Percentiles rank a stretch among this genome's conserved stretches.
Evolutionary conservation across 768 basidiomycete genomes (phyloP).

Genomic region (Boletus tomentosulus): DNA sequence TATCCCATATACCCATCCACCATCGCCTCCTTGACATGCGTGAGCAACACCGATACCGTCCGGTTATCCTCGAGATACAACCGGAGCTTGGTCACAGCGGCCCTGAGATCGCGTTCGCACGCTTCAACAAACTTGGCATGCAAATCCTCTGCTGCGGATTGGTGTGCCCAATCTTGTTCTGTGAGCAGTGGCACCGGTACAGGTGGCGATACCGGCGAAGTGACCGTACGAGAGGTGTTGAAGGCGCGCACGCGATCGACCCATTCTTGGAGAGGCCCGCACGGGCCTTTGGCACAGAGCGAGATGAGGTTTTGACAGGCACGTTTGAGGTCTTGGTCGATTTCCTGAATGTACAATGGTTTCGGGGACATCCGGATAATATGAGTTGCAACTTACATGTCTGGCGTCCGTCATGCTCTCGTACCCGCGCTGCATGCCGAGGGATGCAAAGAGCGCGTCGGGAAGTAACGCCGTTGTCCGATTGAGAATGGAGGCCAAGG

Average conservation of each 20-base stretch:
- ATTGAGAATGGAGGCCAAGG: slow-evolving; percentile 30
- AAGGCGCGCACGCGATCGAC: slow-evolving; percentile 45
- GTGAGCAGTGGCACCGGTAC: slow-evolving; percentile 25
- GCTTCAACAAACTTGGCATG: slow-evolving; percentile 53
- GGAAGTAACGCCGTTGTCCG: slow-evolving; percentile 46
- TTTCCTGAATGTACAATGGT: slow-evolving; percentile 46
- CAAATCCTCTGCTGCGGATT: slow-evolving; percentile 43
- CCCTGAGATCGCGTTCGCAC: slow-evolving; percentile 52
- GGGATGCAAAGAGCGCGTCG: slow-evolving; percentile 63
- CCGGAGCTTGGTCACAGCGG: slow-evolving; percentile 54
- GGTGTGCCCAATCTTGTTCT: slow-evolving; percentile 48
- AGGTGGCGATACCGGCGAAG: slow-evolving; percentile 16
- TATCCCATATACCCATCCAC: slow-evolving; percentile 73
- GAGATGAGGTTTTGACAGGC: slow-evolving; percentile 84
- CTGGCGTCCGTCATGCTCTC: slow-evolving; percentile 69
- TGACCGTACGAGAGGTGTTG: slow-evolving; percentile 20
- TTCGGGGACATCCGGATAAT: neutral
- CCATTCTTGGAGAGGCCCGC: slow-evolving; percentile 61
- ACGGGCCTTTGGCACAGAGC: slow-evolving; percentile 53
- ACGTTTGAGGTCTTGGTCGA: slow-evolving; percentile 80
- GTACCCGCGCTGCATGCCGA: slow-evolving; percentile 58
- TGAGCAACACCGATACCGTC: slow-evolving; percentile 73
- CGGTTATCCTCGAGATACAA: slow-evolving; percentile 79
- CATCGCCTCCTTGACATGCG: slow-evolving; percentile 71
- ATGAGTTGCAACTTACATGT: slow-evolving; percentile 44